Base-by-base conservation (phyloP, 2,329 filamentous ascomycete genomes). In the Aspergillus alliaceus region DNA sequence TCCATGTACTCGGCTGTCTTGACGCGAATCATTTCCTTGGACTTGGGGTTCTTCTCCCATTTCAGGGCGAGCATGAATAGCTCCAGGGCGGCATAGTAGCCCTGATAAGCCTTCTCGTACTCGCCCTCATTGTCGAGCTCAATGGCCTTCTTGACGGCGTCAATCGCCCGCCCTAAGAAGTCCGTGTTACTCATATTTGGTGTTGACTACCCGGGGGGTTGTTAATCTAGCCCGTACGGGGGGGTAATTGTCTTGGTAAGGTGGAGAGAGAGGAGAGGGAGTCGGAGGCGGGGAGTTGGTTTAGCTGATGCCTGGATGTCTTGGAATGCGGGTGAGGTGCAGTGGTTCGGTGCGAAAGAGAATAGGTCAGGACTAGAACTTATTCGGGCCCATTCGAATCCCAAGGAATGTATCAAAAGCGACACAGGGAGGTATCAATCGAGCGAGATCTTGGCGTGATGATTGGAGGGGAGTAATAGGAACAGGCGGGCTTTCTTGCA, bases 1-100 rank as follows among this genome's bases (percentile, higher is more conserved):
- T 97, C 93, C 89, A 99, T 96, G 82, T 99, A 99, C 74, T 97
- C 93, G 68, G 84, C 90, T 20, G 93, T 92, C 81, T 98, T 98
- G 67, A 90, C 87, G 66, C 95, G 89, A 76, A 99, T 97, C 85
- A 96, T 96, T 73, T 96, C 92, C 82, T 98, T 98, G 63, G 91
- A 93, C 68, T 93, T 93, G 62, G 90, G 87, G 79, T 97, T 98
- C 85, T 98, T 99, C 81, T 99, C 95, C 93, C 93, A 99, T 82
- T 99, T 99, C 59, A 99, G 84, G 32, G 95, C 95, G 60, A 98
- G 90, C 90, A 99, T 96, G 82, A 98, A 99, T 57, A 98, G 86
- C 79, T 99, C 93, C 67, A 99, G 90, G 51, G 93, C 89, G 66
- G 91, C 88, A 81, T 96, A 97, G 85, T 99, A 99, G 62, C 90